Percentiles rank a stretch among this genome's conserved stretches.
Conservation (phyloP, 2,329 filamentous ascomycete genomes). For the Escovopsis sp. region DNA sequence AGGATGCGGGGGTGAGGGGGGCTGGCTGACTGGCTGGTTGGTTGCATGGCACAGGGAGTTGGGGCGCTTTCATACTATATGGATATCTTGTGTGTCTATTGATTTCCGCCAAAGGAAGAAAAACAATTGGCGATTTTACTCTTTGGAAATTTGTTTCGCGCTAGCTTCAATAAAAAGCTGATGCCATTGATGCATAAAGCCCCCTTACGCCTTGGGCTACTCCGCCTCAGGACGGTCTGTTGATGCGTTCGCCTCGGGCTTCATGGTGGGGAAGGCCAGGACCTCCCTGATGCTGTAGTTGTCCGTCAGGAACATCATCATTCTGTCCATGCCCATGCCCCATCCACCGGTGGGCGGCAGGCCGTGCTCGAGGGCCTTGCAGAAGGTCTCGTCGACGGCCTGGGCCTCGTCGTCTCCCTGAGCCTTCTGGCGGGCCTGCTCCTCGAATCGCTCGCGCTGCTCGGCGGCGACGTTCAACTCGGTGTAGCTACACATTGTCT, state of each 20-base stretch:
- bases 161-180: neutral
- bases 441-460: constrained; percentile 71
- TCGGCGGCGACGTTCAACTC: constrained; percentile 91
- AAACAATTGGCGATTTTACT: neutral
- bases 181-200: neutral
- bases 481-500: constrained; percentile 43
- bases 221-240: neutral
- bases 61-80: constrained; percentile 4
- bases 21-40: neutral
- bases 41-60: constrained; percentile 20
- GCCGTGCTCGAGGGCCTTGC: constrained; percentile 75
- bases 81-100: constrained; percentile 2
- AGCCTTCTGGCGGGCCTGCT: constrained; percentile 90
- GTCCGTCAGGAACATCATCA: constrained; percentile 92
- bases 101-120: constrained; percentile 7
- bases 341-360: constrained; percentile 90
- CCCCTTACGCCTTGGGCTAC: neutral
- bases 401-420: constrained; percentile 97
- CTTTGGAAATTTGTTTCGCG: neutral
- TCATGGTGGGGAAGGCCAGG: constrained; percentile 95
- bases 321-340: constrained; percentile 89
- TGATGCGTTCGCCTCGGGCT: constrained; percentile 46
- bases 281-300: constrained; percentile 93
- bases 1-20: no score
- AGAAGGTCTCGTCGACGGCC: constrained; percentile 90